A percentile compares a stretch with the other conserved stretches of the same genome.
Conservation (phyloP, 2,329 filamentous ascomycete genomes). For the Neofusicoccum cordaticola region DNA sequence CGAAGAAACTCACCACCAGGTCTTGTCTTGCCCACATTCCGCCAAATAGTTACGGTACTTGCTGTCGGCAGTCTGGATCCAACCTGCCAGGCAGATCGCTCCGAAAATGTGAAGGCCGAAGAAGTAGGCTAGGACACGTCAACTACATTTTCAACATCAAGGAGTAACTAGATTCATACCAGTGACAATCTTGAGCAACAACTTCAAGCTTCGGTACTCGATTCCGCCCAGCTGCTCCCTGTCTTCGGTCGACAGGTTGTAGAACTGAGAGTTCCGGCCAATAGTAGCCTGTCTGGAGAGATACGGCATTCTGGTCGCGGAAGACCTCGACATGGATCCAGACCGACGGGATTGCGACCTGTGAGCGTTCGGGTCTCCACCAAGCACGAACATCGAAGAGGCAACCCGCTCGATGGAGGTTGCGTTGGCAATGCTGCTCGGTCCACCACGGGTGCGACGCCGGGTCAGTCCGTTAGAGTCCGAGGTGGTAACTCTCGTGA, state of each 20-base stretch:
- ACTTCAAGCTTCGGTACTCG: constrained; percentile 51
- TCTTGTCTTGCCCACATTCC: constrained; percentile 39
- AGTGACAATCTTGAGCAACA: constrained; percentile 48
- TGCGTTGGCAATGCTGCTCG: constrained; percentile 27
- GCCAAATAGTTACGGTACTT: constrained; percentile 44
- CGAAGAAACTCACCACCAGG: constrained; percentile 48
- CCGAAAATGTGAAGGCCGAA: constrained; percentile 48
- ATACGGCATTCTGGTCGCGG: constrained; percentile 30
- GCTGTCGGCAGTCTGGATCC: constrained; percentile 40
- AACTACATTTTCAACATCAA: constrained; percentile 19
- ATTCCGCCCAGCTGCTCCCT: constrained; percentile 51
- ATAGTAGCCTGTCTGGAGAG: constrained; percentile 45
- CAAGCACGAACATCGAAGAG: constrained; percentile 43
- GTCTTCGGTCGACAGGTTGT: constrained; percentile 42
- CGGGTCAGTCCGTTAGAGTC: background rate
- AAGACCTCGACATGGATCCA: background rate
- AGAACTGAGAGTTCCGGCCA: constrained; percentile 48
- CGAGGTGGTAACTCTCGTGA: background rate
- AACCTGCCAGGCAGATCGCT: constrained; percentile 48
- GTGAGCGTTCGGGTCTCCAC: constrained; percentile 19
- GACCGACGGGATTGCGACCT: background rate
- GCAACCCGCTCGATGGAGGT: constrained; percentile 40
- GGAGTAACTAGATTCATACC: constrained; percentile 28
- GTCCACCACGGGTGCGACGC: background rate
- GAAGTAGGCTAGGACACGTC: constrained; percentile 39